Percentiles rank a stretch among this genome's conserved stretches.
These are phyloP conservation scores for Bipolaris gigantea DNA, from an alignment of 2,329 filamentous ascomycete species.

Conservation along the genomic window DNA sequence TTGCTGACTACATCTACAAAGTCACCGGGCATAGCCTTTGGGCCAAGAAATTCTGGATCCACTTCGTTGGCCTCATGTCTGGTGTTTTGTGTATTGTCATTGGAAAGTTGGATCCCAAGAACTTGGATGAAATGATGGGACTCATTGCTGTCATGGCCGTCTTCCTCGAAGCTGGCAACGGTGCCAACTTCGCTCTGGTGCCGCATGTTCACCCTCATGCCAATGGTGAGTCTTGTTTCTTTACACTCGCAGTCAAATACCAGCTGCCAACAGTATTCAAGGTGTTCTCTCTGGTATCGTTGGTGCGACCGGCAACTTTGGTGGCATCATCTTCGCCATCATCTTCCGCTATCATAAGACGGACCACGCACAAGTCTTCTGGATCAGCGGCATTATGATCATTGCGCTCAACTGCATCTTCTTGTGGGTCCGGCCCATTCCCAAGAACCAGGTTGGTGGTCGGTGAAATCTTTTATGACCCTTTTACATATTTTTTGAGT, in stretches of 20 bases:
- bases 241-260: no score
- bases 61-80: constrained; percentile 58
- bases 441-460: constrained; percentile 57
- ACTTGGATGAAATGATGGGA: constrained; percentile 69
- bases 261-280: constrained; percentile 24
- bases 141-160: constrained; percentile 76
- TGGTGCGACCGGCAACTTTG: constrained; percentile 80
- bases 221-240: constrained; percentile 60
- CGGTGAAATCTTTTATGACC: constrained; percentile 17
- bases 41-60: constrained; percentile 66
- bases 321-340: constrained; percentile 81
- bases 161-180: constrained; percentile 83
- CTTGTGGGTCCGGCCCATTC: constrained; percentile 63
- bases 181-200: constrained; percentile 82
- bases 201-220: constrained; percentile 83
- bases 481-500: neutral
- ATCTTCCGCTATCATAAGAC: constrained; percentile 75
- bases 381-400: constrained; percentile 79
- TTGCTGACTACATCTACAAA: constrained; percentile 60
- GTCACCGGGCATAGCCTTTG: constrained; percentile 55
- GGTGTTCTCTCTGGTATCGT: constrained; percentile 72
- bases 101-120: constrained; percentile 64
- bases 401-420: constrained; percentile 70
- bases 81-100: constrained; percentile 65
- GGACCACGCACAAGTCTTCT: constrained; percentile 71